phyloP scores from a whole-genome alignment of 2,329 filamentous ascomycete genomes.

The Hypoxylon sp. region DNA sequence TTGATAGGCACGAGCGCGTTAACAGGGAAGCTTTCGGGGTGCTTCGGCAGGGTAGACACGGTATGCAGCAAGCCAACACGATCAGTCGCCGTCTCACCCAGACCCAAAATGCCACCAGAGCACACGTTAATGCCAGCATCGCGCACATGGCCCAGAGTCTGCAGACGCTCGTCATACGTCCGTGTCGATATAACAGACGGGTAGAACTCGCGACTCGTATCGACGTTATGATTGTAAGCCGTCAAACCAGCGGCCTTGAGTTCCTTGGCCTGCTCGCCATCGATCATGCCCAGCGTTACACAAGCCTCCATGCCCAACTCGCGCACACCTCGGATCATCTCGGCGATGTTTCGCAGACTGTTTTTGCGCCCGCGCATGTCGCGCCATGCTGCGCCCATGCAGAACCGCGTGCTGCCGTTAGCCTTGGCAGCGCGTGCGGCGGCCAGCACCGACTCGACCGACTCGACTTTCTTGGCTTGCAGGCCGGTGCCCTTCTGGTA shows the following conservation, averaged over 20 bases:
- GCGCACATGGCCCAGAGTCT: constrained; percentile 83
- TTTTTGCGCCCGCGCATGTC: constrained; percentile 94
- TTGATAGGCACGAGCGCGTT: constrained; percentile 93
- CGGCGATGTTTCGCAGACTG: constrained; percentile 84
- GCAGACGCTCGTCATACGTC: constrained; percentile 87
- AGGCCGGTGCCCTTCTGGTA: constrained; percentile 83
- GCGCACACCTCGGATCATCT: constrained; percentile 86
- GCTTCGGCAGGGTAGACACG: constrained; percentile 81
- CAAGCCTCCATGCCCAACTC: constrained; percentile 90
- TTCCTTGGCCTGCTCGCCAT: constrained; percentile 82
- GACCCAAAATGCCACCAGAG: constrained; percentile 87
- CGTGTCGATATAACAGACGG: constrained; percentile 88
- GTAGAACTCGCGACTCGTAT: constrained; percentile 91
- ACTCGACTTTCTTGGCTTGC: constrained; percentile 82
- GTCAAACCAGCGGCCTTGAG: constrained; percentile 87
- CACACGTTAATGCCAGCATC: constrained; percentile 92
- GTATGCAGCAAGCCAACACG: constrained; percentile 88
- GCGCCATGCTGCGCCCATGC: constrained; percentile 94
- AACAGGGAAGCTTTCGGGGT: constrained; percentile 92
- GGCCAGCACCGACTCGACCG: constrained; percentile 84
- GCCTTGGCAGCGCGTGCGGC: constrained; percentile 83
- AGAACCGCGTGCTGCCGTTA: constrained; percentile 92
- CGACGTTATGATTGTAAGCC: constrained; percentile 95
- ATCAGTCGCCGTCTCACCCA: constrained; percentile 84
- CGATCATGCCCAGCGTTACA: constrained; percentile 95